Evolutionary conservation across 805 yeast species (phyloP), one percentile per base, ranked within the genome.

Genomic region (Metschnikowia koreensis): DNA sequence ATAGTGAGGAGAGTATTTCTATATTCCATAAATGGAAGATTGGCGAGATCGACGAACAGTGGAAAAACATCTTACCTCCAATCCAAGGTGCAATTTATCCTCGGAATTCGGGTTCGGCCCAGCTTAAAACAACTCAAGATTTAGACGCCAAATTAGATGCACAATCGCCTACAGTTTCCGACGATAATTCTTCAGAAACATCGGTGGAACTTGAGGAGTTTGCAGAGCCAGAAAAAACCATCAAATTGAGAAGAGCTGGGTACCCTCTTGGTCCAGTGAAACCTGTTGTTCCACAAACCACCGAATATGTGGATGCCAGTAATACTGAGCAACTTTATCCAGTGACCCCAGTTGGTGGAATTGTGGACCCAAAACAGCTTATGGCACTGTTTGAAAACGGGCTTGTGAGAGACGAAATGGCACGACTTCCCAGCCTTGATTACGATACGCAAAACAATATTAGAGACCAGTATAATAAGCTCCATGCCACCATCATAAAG

Each of bases 11-110:
- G 46, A 80, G 94, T 0, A 69, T 79, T 8, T 44, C 53, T 2
- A 66, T 68, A 0, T 86, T 88, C 66, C 61, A 64, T n/a, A 75
- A 68, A 38, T 91, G 80, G 80, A 78, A 71, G 50, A 77, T 90
- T 12, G 97, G 97, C 1, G 64, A 60, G 11, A 81, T 89, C 7
- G 82, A 83, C 50, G 66, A 74, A 52, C 71, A 72, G 9, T 90
- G 97, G 97, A 74, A 73, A 48, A 87, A 88, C 67, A 68, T 90
- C 66, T 65, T 87, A 34, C 97, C 97, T 4, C 97, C 97, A 1
- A 88, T 90, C 56, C 96, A 89, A 68, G 96, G 96, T 12, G 96
- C 89, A 1, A 47, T 61, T 12, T 72, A 71, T 51, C 42, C 55
- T 22, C 34, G 16, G 2, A 39, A 28, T 3, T 26, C 17, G 27